Evolutionary conservation across 2,329 filamentous ascomycete genomes (phyloP), one percentile per base, ranked within the genome.

Genomic region (Rhynchosporium graminicola): DNA sequence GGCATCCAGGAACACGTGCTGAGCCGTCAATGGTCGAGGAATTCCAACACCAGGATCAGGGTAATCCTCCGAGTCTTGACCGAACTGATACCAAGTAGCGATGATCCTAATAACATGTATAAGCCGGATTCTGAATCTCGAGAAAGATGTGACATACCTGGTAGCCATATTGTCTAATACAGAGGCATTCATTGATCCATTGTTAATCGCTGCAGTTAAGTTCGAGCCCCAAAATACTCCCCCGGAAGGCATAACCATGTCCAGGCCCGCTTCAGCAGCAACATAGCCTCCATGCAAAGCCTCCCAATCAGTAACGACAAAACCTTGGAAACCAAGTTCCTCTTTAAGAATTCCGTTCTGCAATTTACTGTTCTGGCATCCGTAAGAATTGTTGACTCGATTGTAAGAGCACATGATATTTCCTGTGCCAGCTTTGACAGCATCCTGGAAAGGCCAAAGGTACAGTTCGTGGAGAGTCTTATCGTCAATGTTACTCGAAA

Each of bases 391-490:
- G 73, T 91, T 91, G 65, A 90, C 80, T 79, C 83, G 82, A 65
- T 90, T 87, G 69, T 96, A 96, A 0, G 87, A 86, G 71, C 90
- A 95, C 92, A 96, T 96, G 54, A 93, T 82, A 5, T 84, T 85
- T 0, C 84, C 90, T 0, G 92, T 90, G 20, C 91, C 90, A 3
- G 88, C 90, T 60, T 83, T 84, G n/a, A 96, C 80, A 10, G 86
- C 88, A 68, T 95, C 89, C 7, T 86, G 88, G 74, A 96, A 96
- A 0, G 92, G 92, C 91, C 91, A 96, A 0, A 88, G 81, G 71
- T 96, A 96, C 0, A 96, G 77, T 74, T 92, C 89, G 70, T 92
- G 89, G 66, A 91, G 72, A 0, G 88, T 87, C 42, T 88, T 82
- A 70, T 91, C 90, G 63, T 91, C 89, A 42, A 96, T 86, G 70